Evolutionary conservation across 768 basidiomycete species (phyloP).

Genomic region (Asterophora parasitica): DNA sequence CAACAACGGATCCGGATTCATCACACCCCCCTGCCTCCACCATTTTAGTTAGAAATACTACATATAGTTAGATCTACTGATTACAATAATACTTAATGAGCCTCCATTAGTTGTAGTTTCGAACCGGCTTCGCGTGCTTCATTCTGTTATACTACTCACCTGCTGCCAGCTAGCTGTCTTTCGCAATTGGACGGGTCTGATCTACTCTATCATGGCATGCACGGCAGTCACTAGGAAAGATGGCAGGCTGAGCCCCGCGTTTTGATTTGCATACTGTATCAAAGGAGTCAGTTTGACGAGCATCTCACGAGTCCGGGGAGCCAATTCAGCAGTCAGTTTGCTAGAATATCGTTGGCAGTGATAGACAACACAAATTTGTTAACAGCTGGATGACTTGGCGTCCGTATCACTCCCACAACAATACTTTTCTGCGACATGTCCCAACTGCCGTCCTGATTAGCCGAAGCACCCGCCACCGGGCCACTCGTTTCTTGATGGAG

Average conservation of each 20-base stretch:
- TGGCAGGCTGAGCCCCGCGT: background rate
- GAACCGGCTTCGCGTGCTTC: background rate
- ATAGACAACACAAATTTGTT: conserved; percentile 8
- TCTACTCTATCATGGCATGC: no score
- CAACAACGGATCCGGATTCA: background rate
- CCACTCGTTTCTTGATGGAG: background rate
- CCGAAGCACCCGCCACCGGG: background rate
- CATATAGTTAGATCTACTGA: no score
- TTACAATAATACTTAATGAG: background rate
- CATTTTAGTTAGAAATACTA: background rate
- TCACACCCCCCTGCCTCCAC: background rate
- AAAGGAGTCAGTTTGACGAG: background rate
- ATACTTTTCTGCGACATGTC: background rate
- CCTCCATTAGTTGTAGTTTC: background rate
- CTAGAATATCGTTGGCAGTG: conserved; percentile 1
- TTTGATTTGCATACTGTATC: background rate
- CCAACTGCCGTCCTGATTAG: background rate
- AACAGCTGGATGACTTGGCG: conserved; percentile 1
- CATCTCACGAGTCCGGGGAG: background rate
- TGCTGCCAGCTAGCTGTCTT: no score
- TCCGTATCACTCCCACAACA: conserved; percentile 6
- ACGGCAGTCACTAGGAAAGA: no score
- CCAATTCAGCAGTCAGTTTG: background rate
- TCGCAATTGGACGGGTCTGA: no score
- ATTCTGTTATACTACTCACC: no score